A percentile compares a stretch with the other conserved stretches of the same genome.
Evolutionary conservation across 2,329 filamentous ascomycete genomes (phyloP).

Genomic region (Trichoderma citrinoviride): DNA sequence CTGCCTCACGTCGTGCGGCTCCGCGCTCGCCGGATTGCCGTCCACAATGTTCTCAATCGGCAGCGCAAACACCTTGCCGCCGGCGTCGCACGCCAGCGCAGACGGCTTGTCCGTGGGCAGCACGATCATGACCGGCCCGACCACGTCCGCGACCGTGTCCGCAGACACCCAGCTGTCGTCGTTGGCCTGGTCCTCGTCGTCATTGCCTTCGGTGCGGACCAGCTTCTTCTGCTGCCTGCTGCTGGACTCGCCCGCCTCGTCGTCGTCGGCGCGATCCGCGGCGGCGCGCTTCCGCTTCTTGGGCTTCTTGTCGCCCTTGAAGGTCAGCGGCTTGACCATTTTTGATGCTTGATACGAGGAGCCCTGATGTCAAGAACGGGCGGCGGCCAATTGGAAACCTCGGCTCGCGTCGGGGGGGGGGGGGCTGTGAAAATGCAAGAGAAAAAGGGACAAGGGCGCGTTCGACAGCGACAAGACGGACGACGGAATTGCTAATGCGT

Average conservation of each 20-base stretch:
- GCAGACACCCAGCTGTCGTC: slow-evolving; percentile 93
- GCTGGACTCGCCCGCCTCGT: slow-evolving; percentile 27
- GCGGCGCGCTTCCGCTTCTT: slow-evolving; percentile 83
- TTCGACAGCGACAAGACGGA: not conserved
- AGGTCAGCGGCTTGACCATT: slow-evolving; percentile 90
- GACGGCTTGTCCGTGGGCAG: slow-evolving; percentile 71
- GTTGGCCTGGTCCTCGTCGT: slow-evolving; percentile 40
- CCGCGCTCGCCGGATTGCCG: slow-evolving; percentile 74
- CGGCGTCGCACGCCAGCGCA: slow-evolving; percentile 80
- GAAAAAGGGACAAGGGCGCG: not conserved
- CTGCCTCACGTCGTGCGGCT: slow-evolving; percentile 93
- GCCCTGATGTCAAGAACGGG: too few species aligned
- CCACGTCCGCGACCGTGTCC: slow-evolving; percentile 69
- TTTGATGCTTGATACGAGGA: slow-evolving; percentile 23
- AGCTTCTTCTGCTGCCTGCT: slow-evolving; percentile 13
- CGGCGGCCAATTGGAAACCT: slow-evolving; percentile 6
- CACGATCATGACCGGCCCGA: slow-evolving; percentile 79
- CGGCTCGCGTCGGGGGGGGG: slow-evolving; percentile 21
- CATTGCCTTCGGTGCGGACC: not conserved
- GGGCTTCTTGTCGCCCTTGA: slow-evolving; percentile 95
- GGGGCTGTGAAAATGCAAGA: not conserved
- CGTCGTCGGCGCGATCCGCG: slow-evolving; percentile 48
- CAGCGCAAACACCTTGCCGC: slow-evolving; percentile 81
- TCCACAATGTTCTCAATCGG: slow-evolving; percentile 86
- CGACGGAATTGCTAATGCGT: not conserved